Evolutionary conservation across 257 asterid genomes (phyloP).

Genomic region (Knoxia roxburghii): DNA sequence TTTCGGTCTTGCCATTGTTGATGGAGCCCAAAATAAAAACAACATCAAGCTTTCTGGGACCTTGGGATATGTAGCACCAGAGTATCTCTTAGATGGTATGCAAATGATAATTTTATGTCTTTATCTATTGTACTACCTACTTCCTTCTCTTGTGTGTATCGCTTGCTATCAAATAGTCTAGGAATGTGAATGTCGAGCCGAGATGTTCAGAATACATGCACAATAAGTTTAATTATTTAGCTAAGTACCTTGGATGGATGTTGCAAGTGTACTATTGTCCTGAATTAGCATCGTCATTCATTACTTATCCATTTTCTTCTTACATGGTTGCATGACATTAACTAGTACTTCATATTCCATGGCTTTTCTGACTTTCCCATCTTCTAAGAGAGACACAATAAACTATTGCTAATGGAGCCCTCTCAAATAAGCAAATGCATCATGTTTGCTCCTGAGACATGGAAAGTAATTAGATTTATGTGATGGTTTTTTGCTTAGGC

Average conservation of each 20-base stretch:
- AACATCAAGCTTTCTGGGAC: constrained; percentile 71
- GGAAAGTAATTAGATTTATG: not conserved
- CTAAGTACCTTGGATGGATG: not conserved
- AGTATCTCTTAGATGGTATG: constrained; percentile 68
- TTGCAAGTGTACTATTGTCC: not conserved
- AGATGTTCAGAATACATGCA: not conserved
- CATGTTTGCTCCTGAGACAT: not conserved
- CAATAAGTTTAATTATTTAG: not conserved
- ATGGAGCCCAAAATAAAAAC: constrained; percentile 47
- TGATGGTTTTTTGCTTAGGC: not conserved
- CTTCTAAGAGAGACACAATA: not conserved
- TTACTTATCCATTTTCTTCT: not conserved
- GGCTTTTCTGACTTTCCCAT: not conserved
- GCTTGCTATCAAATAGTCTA: not conserved
- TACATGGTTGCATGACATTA: not conserved
- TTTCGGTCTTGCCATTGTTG: constrained; percentile 64
- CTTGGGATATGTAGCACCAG: constrained; percentile 78
- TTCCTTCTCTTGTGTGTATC: not conserved
- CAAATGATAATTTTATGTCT: constrained; percentile 5
- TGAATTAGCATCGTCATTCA: not conserved
- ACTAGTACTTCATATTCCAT: not conserved
- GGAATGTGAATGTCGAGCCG: not conserved
- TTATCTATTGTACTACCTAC: not conserved
- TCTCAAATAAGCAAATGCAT: not conserved
- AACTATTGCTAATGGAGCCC: not conserved